phyloP scores from a whole-genome alignment of 2,329 filamentous ascomycete genomes.

The Exophiala phaeomuriformis region DNA sequence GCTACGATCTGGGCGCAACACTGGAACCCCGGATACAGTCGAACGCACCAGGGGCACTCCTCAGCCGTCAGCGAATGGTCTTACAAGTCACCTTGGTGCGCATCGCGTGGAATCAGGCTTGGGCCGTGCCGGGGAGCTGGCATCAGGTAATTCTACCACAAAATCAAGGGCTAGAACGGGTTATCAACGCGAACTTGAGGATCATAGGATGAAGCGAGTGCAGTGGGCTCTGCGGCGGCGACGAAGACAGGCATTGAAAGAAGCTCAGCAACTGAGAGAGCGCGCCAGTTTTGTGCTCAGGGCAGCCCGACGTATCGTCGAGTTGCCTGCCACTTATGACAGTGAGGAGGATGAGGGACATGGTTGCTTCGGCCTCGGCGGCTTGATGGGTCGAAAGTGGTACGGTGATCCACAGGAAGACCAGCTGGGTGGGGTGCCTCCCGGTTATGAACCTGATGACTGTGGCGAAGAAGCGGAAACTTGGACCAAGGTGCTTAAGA shows the following conservation, averaged over 20 bases:
- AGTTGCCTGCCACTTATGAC: constrained; percentile 41
- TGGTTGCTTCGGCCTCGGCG: constrained; percentile 35
- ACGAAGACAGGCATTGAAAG: constrained; percentile 34
- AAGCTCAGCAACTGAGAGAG: constrained; percentile 35
- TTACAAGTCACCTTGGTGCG: constrained; percentile 35
- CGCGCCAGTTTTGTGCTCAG: constrained; percentile 36
- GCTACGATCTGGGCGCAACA: constrained; percentile 40
- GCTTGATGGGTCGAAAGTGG: constrained; percentile 19
- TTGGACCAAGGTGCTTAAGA: constrained; percentile 39
- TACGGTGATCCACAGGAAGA: constrained; percentile 8
- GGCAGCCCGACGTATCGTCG: constrained; percentile 37
- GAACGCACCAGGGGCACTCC: constrained; percentile 22
- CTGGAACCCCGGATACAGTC: constrained; percentile 27
- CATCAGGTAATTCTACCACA: constrained; percentile 31
- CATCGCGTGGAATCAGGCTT: constrained; percentile 10
- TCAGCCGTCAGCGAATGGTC: constrained; percentile 32
- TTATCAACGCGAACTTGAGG: constrained; percentile 45
- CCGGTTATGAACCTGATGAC: constrained; percentile 40
- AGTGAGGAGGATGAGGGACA: constrained; percentile 40
- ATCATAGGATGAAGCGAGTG: constrained; percentile 43
- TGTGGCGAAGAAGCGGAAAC: constrained; percentile 43
- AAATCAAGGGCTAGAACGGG: constrained; percentile 44
- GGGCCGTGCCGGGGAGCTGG: constrained; percentile 31
- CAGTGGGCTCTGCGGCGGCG: constrained; percentile 42
- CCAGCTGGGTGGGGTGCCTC: constrained; percentile 26